Evolutionary conservation across 176 grass and related monocot genomes (phyloP), one percentile per base, ranked within the genome.

Genomic region (Paspalum vaginatum): DNA sequence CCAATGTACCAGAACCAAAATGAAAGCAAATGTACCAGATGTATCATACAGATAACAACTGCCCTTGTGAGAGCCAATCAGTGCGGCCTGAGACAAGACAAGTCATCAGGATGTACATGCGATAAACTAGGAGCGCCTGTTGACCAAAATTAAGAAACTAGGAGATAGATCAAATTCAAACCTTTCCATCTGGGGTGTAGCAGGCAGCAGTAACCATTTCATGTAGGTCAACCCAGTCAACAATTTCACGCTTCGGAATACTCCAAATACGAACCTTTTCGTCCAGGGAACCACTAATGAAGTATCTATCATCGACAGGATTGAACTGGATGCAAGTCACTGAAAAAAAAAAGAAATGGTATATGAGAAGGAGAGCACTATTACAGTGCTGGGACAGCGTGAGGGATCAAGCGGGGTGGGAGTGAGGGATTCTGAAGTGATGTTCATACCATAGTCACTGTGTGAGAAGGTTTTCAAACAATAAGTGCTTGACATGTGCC

Each of bases 261-360:
- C 90, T 95, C 95, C 95, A 98, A 72, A 98, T 98, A 56, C 95
- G 90, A 44, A 98, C 90, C 55, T 98, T 98, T 63, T 95, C 79
- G 88, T 98, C 95, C 68, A 98, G 81, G 50, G 95, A 98, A 75
- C 95, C 95, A 66, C 95, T 98, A 85, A 98, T 98, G 84, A 98
- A 98, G 84, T 95, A 98, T 86, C 86, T 98, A 68, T 98, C 95
- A 82, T 98, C 92, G 87, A 95, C 84, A 85, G 95, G 95, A 87
- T 98, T 98, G 88, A 98, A 98, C 86, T 98, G 95, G 83, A 98
- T 95, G 85, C 92, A 98, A 70, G 95, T 98, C 88, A 98, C 95
- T 98, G 87, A 76, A 94, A 77, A 13, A 83, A 91, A 63, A 40
- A 81, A 43, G 49, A 50, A 54, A 32, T 32, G 3, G 26, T 27